Base-by-base conservation (phyloP, 805 yeast species). In the Barnettozyma sp. region DNA sequence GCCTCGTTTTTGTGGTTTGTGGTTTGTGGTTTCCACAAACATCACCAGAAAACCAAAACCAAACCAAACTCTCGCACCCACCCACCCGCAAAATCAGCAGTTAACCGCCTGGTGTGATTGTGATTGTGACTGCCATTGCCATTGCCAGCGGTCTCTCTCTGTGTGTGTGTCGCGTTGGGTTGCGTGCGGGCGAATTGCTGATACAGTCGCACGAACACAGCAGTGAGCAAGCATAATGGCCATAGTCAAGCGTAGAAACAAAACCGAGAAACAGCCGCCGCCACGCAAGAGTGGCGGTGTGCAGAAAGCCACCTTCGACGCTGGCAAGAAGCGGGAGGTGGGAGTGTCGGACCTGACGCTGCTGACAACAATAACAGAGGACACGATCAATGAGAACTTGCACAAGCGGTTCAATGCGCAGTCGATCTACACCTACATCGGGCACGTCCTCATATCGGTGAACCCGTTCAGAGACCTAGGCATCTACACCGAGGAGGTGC, bases 401-500 rank as follows among this genome's bases (percentile, higher is more conserved):
- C 76, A 85, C 54, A 85, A 86, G 56, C 68, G 99, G 42, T 92
- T 92, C 59, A 75, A 81, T 63, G 87, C 87, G 54, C 92, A 84
- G 18, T 71, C 87, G 22, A 92, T 92, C 44, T 92, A 92, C 57
- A 88, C 95, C 0, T 87, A 85, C 58, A 86, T 86, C 55, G 95
- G 95, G 1, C 94, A 86, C 66, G 95, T 87, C 52, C 70, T 92
- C 56, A 92, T 92, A 49, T 86, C 96, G 5, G 95, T 92, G 33
- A 92, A 92, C 53, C 99, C 99, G 3, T 92, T 92, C 65, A 77
- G 87, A 45, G 99, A 92, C 58, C 66, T 92, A 53, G 99, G 99
- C 3, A 92, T 92, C 35, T 92, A 92, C 62, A 86, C 97, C 7
- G 82, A 76, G 33, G 79, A 76, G 16, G 78, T 78, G 2, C 65